These are phyloP conservation scores for Acer saccharum DNA, from an alignment of 345 rosid genomes.

Conservation along the genomic window DNA sequence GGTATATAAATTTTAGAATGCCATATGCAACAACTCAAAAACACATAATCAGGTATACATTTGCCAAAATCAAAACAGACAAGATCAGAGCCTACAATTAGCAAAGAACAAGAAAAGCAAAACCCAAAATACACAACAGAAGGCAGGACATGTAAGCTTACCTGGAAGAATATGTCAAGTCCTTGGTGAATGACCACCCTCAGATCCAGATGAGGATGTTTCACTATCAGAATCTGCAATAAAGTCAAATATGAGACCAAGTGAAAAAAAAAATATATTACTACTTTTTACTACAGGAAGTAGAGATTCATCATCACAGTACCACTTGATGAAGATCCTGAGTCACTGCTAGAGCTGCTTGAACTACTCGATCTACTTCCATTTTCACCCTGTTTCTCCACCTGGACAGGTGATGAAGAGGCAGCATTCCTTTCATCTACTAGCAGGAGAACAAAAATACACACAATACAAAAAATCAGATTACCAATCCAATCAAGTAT, in stretches of 20 bases:
- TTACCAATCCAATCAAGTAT: slow-evolving; percentile 18
- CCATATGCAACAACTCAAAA: background rate
- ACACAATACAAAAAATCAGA: background rate
- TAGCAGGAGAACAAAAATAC: slow-evolving; percentile 7
- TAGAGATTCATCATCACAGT: slow-evolving; percentile 21
- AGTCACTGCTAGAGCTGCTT: slow-evolving; percentile 94
- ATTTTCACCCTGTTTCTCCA: slow-evolving; percentile 58
- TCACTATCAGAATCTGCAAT: slow-evolving; percentile 91
- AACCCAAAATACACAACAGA: background rate
- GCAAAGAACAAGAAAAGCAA: background rate
- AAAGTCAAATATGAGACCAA: slow-evolving; percentile 21
- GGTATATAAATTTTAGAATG: background rate
- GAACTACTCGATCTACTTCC: slow-evolving; percentile 90
- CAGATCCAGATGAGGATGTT: slow-evolving; percentile 92
- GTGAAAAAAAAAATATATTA: background rate
- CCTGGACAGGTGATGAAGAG: slow-evolving; percentile 52
- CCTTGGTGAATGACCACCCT: slow-evolving; percentile 51
- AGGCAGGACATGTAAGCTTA: slow-evolving; percentile 10
- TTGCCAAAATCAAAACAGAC: background rate
- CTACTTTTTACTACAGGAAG: background rate
- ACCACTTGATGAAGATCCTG: slow-evolving; percentile 98
- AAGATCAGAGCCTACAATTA: background rate
- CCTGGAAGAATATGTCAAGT: slow-evolving; percentile 33
- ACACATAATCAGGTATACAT: background rate
- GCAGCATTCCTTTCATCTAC: slow-evolving; percentile 63